Evolutionary conservation across 768 basidiomycete genomes (phyloP), one percentile per base, ranked within the genome.

Genomic region (Termitomyces sp.): DNA sequence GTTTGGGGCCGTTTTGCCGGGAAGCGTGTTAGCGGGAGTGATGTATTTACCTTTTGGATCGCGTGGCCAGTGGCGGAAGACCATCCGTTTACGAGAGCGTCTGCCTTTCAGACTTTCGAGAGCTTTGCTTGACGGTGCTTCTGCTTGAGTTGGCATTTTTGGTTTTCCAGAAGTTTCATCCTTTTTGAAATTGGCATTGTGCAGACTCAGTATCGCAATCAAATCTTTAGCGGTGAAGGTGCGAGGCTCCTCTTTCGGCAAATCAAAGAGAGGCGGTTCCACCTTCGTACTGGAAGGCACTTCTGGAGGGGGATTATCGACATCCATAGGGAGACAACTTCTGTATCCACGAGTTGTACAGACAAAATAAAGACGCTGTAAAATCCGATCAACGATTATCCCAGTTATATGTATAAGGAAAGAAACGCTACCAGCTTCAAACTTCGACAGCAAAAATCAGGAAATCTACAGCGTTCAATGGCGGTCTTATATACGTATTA

Each of bases 1-100:
- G 53, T 75, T 74, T 0, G 69, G 60, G 7, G 72, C 59, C 45
- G 47, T 52, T 58, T 76, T 76, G 9, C 73, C 76, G 0, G 40
- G 42, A 12, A 59, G 17, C 19, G 49, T 41, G 23, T 55, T 55
- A 5, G 56, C 39, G 12, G 59, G 62, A 3, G 40, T 60, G 21
- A 61, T 61, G 30, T 21, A 3, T 14, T 58, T 40, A 4, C 62
- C 64, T 2, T 59, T 55, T 1, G 59, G 57, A 9, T 45, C 48
- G 25, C 64, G 58, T 32, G 62, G 61, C 63, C 64, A 65, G 14
- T 5, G 10, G 3, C 59, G 57, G 17, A 57, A 61, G 5, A 63
- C 40, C 39, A 46, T 17, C 12, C 62, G 55, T 41, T 57, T 52
- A 8, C 42, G 54, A 9, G 52, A 51, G 1, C 14, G 3, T 21